Evolutionary conservation across 1,284 basidiomycete species (phyloP), one percentile per base, ranked within the genome.

Genomic region (Vanrija sp.): DNA sequence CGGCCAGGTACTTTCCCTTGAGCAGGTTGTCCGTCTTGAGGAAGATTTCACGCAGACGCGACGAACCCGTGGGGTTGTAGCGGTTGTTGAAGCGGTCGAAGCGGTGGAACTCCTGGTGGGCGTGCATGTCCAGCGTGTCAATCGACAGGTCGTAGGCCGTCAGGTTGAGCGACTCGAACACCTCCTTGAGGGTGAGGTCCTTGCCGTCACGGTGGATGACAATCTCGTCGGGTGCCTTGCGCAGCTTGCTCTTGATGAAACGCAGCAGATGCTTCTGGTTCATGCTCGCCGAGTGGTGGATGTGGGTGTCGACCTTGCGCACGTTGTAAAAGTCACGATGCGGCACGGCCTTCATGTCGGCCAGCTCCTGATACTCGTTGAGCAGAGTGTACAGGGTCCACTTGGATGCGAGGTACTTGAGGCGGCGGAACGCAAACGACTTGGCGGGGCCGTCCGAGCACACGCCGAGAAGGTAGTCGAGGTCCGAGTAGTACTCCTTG

Each of bases 261-360:
- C 96, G 92, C 23, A 99, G 80, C n/a, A 98, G 79, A 78, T 99
- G 96, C 78, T 99, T 99, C 75, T 99, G 96, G 75, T 99, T 99
- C 95, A 98, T 98, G 74, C 89, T 89, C 52, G 94, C 96, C 10
- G 93, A 96, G 76, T 98, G 92, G 71, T 99, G 96, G 19, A 99
- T 91, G 77, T 98, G 95, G 9, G 96, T 99, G 73, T 98, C 95
- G 58, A 98, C 92, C 74, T 99, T 99, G 46, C 95, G 87, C 42
- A 94, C 83, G 71, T 99, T 99, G 80, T 99, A 99, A 69, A 99
- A 98, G 78, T 99, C 96, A 92, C 66, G 65, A 61, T 78, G 78
- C 18, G 76, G 72, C 2, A 79, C 78, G 5, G 75, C 88, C 83
- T 99, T 98, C 91, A 98, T 97, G 68, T 95, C 92, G 2, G 91